These are phyloP conservation scores for Cutaneotrichosporon arboriforme DNA, from an alignment of 1,284 basidiomycete genomes.

Conservation along the genomic window DNA sequence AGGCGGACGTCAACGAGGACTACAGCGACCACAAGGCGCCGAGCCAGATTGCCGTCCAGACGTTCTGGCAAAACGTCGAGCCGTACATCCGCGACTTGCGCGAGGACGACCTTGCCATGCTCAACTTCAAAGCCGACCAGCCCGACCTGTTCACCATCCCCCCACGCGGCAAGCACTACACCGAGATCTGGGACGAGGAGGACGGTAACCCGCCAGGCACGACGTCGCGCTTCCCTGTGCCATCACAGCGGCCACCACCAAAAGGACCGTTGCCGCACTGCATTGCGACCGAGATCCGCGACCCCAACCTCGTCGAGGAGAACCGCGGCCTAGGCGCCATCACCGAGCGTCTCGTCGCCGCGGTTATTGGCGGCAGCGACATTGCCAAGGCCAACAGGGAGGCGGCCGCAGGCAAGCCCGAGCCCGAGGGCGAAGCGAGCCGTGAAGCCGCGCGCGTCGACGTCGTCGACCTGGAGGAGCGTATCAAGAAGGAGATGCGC, in stretches of 20 bases:
- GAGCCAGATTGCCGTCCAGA: slow-evolving; percentile 54
- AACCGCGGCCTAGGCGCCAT: slow-evolving; percentile 38
- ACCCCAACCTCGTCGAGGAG: slow-evolving; percentile 42
- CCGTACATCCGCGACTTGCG: slow-evolving; percentile 76
- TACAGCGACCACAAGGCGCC: slow-evolving; percentile 72
- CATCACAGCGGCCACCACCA: slow-evolving; percentile 24
- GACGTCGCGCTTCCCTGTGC: slow-evolving; percentile 32
- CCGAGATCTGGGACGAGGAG: slow-evolving; percentile 85
- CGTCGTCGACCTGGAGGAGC: slow-evolving; percentile 53
- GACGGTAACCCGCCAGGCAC: slow-evolving; percentile 54
- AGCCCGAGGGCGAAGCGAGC: slow-evolving; percentile 14
- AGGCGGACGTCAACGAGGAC: slow-evolving; percentile 75
- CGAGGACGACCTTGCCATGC: slow-evolving; percentile 85
- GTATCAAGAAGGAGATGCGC: slow-evolving; percentile 53
- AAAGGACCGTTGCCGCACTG: slow-evolving; percentile 10
- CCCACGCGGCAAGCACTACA: slow-evolving; percentile 79
- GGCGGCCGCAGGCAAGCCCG: slow-evolving; percentile 13
- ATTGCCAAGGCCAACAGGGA: slow-evolving; percentile 52
- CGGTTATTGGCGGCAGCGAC: slow-evolving; percentile 55
- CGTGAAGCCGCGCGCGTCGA: slow-evolving; percentile 28
- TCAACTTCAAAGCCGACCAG: slow-evolving; percentile 79
- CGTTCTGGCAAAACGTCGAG: slow-evolving; percentile 78
- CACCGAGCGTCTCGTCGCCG: slow-evolving; percentile 60
- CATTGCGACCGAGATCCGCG: slow-evolving; percentile 29
- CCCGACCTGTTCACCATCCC: slow-evolving; percentile 80